Evolutionary conservation across 441 rosid species (phyloP), one percentile per base, ranked within the genome.

Genomic region (Aquilaria agallochum): DNA sequence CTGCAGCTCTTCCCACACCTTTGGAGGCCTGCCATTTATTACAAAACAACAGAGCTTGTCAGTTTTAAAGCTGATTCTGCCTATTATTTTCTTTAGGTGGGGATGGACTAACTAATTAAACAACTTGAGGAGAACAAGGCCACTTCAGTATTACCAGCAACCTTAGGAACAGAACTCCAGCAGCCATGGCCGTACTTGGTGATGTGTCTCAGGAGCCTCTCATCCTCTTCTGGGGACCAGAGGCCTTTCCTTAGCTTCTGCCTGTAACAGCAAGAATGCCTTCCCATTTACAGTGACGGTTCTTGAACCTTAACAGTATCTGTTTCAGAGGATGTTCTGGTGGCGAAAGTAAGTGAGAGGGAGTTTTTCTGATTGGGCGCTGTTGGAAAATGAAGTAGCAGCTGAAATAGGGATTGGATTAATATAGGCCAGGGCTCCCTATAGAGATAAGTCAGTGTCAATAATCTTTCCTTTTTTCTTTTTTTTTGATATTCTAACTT

Each of bases 1-100:
- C 95, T 77, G 72, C 95, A 88, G 57, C 95, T 88, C 78, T 88
- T 88, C 1, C 95, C 95, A 46, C 95, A 88, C 62, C 95, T 85
- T 57, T 83, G 84, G 14, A 88, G 63, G 32, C 95, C 95, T 87
- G 74, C 32, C 50, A 63, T 54, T 12, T 49, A 58, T 55, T 36
- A 47, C 60, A 57, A 20, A 48, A 48, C 4, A 48, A 20, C 7
- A 30, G 9, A 27, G 55, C 10, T 20, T 20, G 55, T 48, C 27
- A 53, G 11, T n/a, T 50, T 5, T 3, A 36, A 36, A 36, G 7
- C 7, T 36, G 42, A 14, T 11, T 49, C n/a, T 49, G 52, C 14
- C 4, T 9, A 4, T 3, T 20, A 20, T 20, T 20, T 20, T 20
- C 27, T 20, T 20, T 20, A 20, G 27, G 27, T 0, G 27, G 27